These are phyloP conservation scores for Taphrina betulina DNA, from an alignment of 1,139 yeast species.

Conservation along the genomic window DNA sequence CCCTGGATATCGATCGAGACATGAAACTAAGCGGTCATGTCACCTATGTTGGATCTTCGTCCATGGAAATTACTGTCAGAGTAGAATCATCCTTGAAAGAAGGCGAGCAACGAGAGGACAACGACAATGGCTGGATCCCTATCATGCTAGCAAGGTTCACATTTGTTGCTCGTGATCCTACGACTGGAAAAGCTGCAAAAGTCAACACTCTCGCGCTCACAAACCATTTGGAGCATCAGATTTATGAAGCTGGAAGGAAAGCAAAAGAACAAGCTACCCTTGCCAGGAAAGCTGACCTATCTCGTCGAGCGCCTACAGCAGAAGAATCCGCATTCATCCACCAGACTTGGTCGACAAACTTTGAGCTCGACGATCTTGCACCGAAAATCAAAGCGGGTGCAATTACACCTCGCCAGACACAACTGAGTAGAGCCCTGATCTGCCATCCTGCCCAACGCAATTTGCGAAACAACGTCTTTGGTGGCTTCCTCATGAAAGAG, in stretches of 20 bases:
- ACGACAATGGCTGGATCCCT: constrained; percentile 45
- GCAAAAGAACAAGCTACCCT: constrained; percentile 18
- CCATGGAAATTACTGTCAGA: constrained; percentile 85
- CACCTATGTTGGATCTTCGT: constrained; percentile 90
- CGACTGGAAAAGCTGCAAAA: constrained; percentile 58
- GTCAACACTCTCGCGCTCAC: constrained; percentile 29
- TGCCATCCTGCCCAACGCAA: constrained; percentile 30
- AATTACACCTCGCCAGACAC: constrained; percentile 27
- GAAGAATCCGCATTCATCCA: constrained; percentile 23
- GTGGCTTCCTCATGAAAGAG: constrained; percentile 29
- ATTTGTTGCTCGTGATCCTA: constrained; percentile 90
- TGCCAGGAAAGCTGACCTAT: constrained; percentile 16
- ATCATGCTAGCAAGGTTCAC: constrained; percentile 88
- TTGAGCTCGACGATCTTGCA: constrained; percentile 20
- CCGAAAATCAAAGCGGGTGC: constrained; percentile 13
- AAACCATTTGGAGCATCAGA: constrained; percentile 23
- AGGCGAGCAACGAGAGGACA: constrained; percentile 39
- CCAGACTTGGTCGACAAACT: constrained; percentile 22
- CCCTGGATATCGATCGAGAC: constrained; percentile 72
- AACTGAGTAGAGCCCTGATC: constrained; percentile 20
- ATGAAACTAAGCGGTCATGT: constrained; percentile 83
- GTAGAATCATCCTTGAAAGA: constrained; percentile 44
- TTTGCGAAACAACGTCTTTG: constrained; percentile 25
- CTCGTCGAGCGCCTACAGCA: constrained; percentile 26
- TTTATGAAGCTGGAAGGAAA: constrained; percentile 20